Evolutionary conservation across 2,329 filamentous ascomycete species (phyloP), one percentile per base, ranked within the genome.

Genomic region (Aspergillus aculeatus): DNA sequence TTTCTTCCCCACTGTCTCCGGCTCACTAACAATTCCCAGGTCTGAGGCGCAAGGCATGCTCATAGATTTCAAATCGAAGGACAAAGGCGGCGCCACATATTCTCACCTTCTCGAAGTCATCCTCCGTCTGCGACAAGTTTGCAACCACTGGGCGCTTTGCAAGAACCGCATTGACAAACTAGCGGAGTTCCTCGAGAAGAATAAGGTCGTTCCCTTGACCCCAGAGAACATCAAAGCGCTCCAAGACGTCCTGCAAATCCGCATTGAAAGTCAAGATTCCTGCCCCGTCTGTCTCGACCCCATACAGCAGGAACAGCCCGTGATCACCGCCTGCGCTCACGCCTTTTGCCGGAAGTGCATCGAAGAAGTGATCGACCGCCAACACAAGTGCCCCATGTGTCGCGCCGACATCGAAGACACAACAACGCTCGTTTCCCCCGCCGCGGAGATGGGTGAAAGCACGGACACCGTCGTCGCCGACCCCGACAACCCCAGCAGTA

Each of bases 321-420:
- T 95, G 55, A 96, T 96, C 68, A 96, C 92, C 1, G 85, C 87
- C 51, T 96, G 92, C 76, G 91, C 90, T 26, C 92, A 96, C 72
- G 81, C 87, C 1, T 96, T 92, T 73, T 92, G 92, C 65, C 81
- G 80, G 23, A 77, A 79, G 4, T 96, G 93, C 72, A 92, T 96
- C 62, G 81, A 86, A 55, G 84, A 85, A 64, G 89, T 90, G 53
- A 89, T 96, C 60, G 84, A 89, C 57, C 81, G 85, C 1, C 91
- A 95, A 70, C 83, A 88, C 56, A 92, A 89, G 73, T 96, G 93
- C 62, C 93, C 92, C 0, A 88, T 96, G 83, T 96, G 92, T 69
- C 88, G 91, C 21, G 86, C 88, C 5, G 78, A 85, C 35, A 83
- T 96, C 16, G 78, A 82, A 12, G 82, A 87, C 57, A 81, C 80